phyloP scores from a whole-genome alignment of 768 basidiomycete genomes.

The Pisolithus orientalis region DNA sequence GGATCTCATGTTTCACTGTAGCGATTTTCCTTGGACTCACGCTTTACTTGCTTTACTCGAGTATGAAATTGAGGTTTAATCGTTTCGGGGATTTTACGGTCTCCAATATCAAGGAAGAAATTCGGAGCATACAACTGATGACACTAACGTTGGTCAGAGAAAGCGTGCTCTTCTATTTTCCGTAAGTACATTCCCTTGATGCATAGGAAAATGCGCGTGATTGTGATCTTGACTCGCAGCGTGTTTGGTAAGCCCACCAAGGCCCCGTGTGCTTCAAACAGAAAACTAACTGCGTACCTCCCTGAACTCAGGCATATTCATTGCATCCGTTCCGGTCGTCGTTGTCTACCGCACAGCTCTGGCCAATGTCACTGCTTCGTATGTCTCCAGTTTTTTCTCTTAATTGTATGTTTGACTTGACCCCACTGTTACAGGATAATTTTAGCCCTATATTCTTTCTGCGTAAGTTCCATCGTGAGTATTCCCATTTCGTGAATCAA shows the following conservation, averaged over 20 bases:
- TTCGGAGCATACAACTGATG: neutral
- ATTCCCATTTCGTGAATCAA: neutral
- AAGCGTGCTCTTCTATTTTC: neutral
- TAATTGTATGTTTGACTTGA: no score
- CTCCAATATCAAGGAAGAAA: neutral
- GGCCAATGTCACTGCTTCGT: neutral
- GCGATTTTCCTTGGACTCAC: neutral
- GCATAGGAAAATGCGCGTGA: neutral
- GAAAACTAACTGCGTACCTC: neutral
- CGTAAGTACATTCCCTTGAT: neutral
- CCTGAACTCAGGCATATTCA: neutral
- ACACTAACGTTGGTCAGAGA: neutral
- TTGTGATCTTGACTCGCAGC: neutral
- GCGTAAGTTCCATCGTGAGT: no score
- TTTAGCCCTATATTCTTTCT: no score
- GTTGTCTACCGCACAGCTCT: neutral
- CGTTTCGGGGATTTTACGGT: neutral
- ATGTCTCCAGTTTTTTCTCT: neutral
- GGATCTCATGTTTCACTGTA: neutral
- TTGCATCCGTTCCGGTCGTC: neutral
- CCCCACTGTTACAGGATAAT: no score
- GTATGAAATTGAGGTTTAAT: neutral
- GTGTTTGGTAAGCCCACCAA: no score
- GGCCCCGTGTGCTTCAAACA: no score
- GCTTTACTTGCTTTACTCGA: neutral